Evolutionary conservation across 1,284 basidiomycete species (phyloP).

Genomic region (Polyporus tsugae): DNA sequence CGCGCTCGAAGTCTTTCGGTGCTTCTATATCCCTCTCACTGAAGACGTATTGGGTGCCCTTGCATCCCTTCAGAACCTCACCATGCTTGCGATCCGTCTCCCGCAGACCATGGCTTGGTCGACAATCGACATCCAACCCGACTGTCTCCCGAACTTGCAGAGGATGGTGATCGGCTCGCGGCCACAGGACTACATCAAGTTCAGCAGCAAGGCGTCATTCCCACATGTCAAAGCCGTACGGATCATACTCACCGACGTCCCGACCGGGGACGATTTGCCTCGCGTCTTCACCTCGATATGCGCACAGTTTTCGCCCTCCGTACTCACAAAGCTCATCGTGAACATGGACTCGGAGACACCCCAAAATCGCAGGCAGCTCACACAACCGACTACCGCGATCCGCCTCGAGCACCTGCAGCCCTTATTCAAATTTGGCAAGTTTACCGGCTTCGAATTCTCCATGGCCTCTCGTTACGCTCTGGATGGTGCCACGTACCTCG

Average conservation of each 20-base stretch:
- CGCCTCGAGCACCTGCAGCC: neutral
- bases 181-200: neutral
- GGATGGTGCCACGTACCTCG: neutral
- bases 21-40: neutral
- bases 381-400: neutral
- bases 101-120: neutral
- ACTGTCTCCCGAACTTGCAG: neutral
- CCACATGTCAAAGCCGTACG: neutral
- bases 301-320: neutral
- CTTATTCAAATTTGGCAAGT: neutral
- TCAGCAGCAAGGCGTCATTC: neutral
- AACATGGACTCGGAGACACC: neutral
- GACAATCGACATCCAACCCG: neutral
- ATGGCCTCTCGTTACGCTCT: neutral
- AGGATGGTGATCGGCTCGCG: neutral
- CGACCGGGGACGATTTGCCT: neutral
- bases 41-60: neutral
- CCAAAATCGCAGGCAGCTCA: neutral
- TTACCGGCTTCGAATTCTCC: neutral
- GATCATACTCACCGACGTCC: neutral
- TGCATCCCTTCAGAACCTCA: neutral
- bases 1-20: neutral
- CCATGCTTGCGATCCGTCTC: neutral
- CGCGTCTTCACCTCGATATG: neutral
- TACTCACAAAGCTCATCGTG: neutral